Conservation (phyloP, 2,329 filamentous ascomycete genomes). For the Sclerotiophoma versabilis region DNA sequence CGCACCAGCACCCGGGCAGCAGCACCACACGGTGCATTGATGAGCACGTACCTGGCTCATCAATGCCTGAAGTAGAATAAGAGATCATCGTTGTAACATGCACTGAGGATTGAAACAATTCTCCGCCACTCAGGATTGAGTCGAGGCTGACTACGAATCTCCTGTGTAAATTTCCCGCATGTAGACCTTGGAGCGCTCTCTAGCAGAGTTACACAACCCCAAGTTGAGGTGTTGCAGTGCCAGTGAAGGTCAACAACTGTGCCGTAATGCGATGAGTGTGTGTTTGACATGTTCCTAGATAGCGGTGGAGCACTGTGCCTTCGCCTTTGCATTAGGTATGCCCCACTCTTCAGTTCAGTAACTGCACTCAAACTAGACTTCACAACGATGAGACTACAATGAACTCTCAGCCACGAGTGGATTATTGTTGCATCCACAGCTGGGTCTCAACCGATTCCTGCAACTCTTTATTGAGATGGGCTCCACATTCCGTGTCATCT, state of each 20-base stretch:
- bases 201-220: not conserved
- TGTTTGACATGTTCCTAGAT: conserved; percentile 8
- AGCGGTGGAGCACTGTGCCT: conserved; percentile 19
- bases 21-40: not conserved
- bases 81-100: not conserved
- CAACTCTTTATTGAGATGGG: not conserved
- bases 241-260: not conserved
- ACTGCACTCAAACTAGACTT: not conserved
- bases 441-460: not conserved
- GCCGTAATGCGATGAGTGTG: conserved; percentile 18
- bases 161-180: not conserved
- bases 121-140: conserved; percentile 2
- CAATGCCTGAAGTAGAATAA: not conserved
- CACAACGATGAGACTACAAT: conserved; percentile 5
- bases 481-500: conserved; percentile 11
- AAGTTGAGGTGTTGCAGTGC: not conserved
- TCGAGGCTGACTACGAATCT: not conserved
- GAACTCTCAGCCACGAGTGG: conserved; percentile 9
- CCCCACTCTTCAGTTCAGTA: conserved; percentile 8
- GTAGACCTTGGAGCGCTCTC: not conserved
- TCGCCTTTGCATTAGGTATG: not conserved
- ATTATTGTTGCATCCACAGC: conserved; percentile 7
- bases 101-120: not conserved
- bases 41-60: not conserved
- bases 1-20: conserved; percentile 8